A percentile compares a stretch with the other conserved stretches of the same genome.
These are phyloP conservation scores for Coemansia sp. DNA, from an alignment of 192 early-diverging fungal genomes.

Conservation along the genomic window DNA sequence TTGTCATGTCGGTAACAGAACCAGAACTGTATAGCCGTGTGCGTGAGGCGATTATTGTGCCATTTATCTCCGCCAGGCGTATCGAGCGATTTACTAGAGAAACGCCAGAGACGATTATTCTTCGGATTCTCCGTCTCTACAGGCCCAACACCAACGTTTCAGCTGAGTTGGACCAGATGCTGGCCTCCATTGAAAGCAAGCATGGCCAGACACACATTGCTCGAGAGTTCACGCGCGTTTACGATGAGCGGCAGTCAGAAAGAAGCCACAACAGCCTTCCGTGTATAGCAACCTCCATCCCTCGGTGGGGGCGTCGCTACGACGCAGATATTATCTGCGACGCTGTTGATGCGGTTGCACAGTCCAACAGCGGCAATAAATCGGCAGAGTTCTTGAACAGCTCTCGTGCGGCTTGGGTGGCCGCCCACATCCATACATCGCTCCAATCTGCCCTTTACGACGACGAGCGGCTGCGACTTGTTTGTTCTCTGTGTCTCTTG, in stretches of 20 bases:
- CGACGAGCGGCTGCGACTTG: conserved; percentile 27
- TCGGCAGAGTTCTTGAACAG: conserved; percentile 14
- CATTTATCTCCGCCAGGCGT: conserved; percentile 2
- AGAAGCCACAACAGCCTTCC: not conserved
- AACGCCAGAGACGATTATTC: conserved; percentile 16
- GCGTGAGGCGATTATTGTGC: conserved; percentile 18
- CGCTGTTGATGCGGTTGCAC: conserved; percentile 8
- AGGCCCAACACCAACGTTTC: conserved; percentile 8
- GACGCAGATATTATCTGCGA: conserved; percentile 1
- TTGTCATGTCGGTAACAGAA: conserved; percentile 19
- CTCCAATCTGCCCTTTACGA: conserved; percentile 14
- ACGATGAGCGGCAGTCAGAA: not conserved
- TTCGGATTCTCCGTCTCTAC: conserved; percentile 25
- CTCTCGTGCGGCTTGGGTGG: conserved; percentile 33
- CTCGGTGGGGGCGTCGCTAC: conserved; percentile 47
- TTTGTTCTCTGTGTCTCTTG: conserved; percentile 24
- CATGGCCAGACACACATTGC: conserved; percentile 1
- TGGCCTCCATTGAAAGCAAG: not conserved
- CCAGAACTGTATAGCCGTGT: conserved; percentile 18
- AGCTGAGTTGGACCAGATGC: conserved; percentile 8
- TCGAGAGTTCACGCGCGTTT: not conserved
- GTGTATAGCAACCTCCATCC: not conserved
- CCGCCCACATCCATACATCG: conserved; percentile 22
- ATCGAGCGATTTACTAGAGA: conserved; percentile 15
- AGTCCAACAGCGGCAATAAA: not conserved